These are phyloP conservation scores for Rhynchospora pubera DNA, from an alignment of 176 grass and related monocot species.

Conservation along the genomic window DNA sequence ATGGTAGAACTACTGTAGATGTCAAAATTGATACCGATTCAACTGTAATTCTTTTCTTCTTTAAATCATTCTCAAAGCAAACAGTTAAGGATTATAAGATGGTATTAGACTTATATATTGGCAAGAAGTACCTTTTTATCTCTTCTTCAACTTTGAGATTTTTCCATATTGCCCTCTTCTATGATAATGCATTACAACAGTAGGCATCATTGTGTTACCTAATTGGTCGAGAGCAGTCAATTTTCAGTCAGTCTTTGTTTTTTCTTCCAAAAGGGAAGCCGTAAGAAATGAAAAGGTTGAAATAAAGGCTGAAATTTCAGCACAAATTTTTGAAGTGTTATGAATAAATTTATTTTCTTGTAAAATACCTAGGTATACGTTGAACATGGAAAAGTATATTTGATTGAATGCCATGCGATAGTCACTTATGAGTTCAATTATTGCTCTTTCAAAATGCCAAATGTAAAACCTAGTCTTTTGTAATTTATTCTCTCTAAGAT, in stretches of 20 bases:
- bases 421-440: background rate
- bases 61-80: background rate
- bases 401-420: background rate
- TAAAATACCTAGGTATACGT: background rate
- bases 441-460: background rate
- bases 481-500: constrained; percentile 22
- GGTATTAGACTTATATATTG: background rate
- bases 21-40: constrained; percentile 73
- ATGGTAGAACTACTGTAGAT: constrained; percentile 59
- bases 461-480: background rate
- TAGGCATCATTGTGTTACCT: background rate
- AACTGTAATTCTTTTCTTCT: constrained; percentile 22
- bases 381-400: background rate
- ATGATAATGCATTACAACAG: background rate
- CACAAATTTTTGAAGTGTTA: background rate
- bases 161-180: background rate
- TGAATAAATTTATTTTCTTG: background rate
- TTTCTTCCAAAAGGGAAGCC: background rate
- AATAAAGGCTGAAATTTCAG: background rate
- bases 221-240: background rate
- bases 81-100: background rate
- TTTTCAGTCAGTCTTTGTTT: background rate
- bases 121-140: background rate
- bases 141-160: background rate
- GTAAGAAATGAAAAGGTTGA: background rate